Percentiles rank a stretch among this genome's conserved stretches.
Conservation (phyloP, 495 filamentous ascomycete species). For the Neurospora tetraspora region DNA sequence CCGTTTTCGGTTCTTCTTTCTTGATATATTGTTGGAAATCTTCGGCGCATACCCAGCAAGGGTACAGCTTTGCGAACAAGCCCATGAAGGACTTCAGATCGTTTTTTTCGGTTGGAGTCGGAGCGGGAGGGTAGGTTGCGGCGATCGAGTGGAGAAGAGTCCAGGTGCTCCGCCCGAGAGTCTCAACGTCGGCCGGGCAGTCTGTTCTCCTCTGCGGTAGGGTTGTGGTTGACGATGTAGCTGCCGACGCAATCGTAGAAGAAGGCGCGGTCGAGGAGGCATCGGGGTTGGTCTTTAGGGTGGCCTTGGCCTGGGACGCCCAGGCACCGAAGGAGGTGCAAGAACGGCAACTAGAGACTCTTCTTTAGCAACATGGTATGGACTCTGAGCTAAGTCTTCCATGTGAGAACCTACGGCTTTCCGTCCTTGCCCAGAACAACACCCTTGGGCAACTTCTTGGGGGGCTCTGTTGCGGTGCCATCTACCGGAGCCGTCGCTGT, state of each 20-base stretch:
- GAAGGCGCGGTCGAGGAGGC: constrained; percentile 23
- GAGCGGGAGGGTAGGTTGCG: constrained; percentile 67
- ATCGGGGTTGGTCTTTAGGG: constrained; percentile 32
- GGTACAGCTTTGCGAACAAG: constrained; percentile 76
- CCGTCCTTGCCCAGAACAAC: constrained; percentile 85
- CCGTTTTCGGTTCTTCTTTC: constrained; percentile 58
- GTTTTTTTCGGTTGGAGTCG: constrained; percentile 53
- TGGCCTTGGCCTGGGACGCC: constrained; percentile 54
- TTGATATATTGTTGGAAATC: constrained; percentile 82
- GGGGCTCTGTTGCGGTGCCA: constrained; percentile 11
- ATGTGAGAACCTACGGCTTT: constrained; percentile 66
- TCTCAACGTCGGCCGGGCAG: constrained; percentile 75
- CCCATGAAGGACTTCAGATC: constrained; percentile 71
- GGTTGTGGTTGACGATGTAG: constrained; percentile 8
- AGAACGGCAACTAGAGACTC: constrained; percentile 63
- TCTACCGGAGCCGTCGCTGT: not conserved
- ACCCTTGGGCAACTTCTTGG: constrained; percentile 56
- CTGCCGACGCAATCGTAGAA: constrained; percentile 18
- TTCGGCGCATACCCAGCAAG: constrained; percentile 89
- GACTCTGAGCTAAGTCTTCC: not conserved
- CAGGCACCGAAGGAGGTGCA: constrained; percentile 67
- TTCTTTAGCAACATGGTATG: constrained; percentile 8
- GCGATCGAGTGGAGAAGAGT: constrained; percentile 87
- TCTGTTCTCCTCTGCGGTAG: constrained; percentile 22
- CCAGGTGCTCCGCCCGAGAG: constrained; percentile 79